Evolutionary conservation across 108 stramenopile genomes (phyloP).

Genomic region (Fragilaria crotonensis): DNA sequence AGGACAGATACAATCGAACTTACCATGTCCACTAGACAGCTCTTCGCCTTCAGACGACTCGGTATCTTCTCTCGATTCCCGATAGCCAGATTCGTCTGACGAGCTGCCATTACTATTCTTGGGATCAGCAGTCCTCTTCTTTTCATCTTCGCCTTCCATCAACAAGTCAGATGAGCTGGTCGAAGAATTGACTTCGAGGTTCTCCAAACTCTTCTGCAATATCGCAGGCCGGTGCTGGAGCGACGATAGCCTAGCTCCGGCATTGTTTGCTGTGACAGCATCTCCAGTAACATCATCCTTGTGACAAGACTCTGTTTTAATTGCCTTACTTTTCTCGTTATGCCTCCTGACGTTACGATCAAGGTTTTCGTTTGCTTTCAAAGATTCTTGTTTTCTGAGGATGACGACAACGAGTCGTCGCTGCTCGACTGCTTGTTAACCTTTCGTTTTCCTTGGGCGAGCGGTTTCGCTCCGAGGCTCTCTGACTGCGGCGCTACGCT

Average conservation of each 20-base stretch:
- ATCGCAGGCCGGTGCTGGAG: constrained; percentile 42
- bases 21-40: constrained; percentile 38
- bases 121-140: constrained; percentile 15
- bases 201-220: not conserved
- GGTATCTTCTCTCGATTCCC: constrained; percentile 69
- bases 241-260: constrained; percentile 65
- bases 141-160: constrained; percentile 31
- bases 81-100: constrained; percentile 76
- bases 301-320: constrained; percentile 23
- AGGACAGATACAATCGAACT: no score
- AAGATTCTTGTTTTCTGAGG: constrained; percentile 47
- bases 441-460: not conserved
- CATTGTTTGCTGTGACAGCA: constrained; percentile 82
- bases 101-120: constrained; percentile 24
- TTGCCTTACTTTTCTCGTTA: constrained; percentile 38
- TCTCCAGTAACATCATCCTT: constrained; percentile 84
- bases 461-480: not conserved
- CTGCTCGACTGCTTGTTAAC: constrained; percentile 19
- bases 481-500: not conserved
- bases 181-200: constrained; percentile 42
- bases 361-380: constrained; percentile 41
- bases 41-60: constrained; percentile 41
- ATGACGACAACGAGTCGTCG: constrained; percentile 48
- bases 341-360: constrained; percentile 54
- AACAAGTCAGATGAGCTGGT: constrained; percentile 39